Conservation (phyloP, 768 basidiomycete genomes). For the Kondoa subrosea region DNA sequence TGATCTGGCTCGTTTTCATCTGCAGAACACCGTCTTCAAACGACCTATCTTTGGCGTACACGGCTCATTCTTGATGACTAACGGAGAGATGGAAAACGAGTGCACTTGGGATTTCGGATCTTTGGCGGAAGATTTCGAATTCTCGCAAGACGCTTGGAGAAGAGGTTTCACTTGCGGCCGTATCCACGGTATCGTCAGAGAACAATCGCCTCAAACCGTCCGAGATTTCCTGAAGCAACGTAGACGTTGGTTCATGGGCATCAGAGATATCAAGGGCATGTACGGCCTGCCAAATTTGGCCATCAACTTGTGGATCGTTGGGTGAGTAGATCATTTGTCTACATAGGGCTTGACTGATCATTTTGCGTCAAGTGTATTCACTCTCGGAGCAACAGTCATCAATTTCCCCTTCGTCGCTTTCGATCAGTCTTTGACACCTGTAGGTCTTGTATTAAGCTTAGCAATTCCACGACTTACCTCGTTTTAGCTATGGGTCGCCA, state of each 20-base stretch:
- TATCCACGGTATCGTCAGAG: conserved; percentile 30
- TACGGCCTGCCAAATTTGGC: conserved; percentile 30
- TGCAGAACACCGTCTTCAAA: conserved; percentile 29
- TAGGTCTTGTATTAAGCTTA: too few relatives aligned
- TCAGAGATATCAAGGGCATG: conserved; percentile 27
- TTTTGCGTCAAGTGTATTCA: conserved; percentile 25
- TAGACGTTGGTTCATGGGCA: conserved; percentile 31
- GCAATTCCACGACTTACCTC: too few relatives aligned
- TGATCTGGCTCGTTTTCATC: conserved; percentile 31
- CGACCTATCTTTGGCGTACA: conserved; percentile 30
- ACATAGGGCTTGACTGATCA: conserved; percentile 4
- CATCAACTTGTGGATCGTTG: conserved; percentile 29
- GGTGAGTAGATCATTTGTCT: neutral
- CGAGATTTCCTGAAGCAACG: conserved; percentile 32
- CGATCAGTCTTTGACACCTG: conserved; percentile 29
- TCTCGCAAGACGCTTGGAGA: conserved; percentile 31
- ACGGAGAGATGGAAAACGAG: conserved; percentile 31
- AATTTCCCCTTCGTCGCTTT: conserved; percentile 29
- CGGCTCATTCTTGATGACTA: conserved; percentile 31
- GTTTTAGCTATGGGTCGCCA: conserved; percentile 30
- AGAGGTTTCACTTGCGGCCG: conserved; percentile 30
- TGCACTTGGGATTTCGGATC: conserved; percentile 32
- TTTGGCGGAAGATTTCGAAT: conserved; percentile 31
- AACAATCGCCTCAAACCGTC: conserved; percentile 29
- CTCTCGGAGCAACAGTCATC: conserved; percentile 29